Conservation (phyloP, 1,139 yeast genomes). For the Candida sanyaensis region DNA sequence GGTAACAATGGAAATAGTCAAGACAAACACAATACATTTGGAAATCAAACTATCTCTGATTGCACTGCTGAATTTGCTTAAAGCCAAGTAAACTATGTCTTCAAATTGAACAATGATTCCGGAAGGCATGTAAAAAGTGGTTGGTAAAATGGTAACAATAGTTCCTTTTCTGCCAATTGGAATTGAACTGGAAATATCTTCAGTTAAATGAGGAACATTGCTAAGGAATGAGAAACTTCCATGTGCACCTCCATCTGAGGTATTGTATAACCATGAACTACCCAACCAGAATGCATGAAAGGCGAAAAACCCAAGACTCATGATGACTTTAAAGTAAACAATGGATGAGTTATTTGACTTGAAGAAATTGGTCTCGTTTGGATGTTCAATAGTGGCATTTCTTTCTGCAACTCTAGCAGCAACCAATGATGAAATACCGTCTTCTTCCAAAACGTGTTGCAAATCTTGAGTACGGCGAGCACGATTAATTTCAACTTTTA, state of each 20-base stretch:
- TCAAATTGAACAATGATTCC: slow-evolving; percentile 66
- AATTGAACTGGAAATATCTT: slow-evolving; percentile 43
- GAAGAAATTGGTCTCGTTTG: slow-evolving; percentile 32
- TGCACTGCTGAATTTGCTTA: slow-evolving; percentile 66
- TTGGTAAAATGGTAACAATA: slow-evolving; percentile 66
- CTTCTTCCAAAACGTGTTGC: slow-evolving; percentile 87
- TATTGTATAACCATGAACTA: slow-evolving; percentile 67
- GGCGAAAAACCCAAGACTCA: slow-evolving; percentile 68
- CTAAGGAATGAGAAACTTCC: slow-evolving; percentile 15
- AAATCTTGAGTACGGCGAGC: slow-evolving; percentile 85
- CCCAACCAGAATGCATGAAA: slow-evolving; percentile 79
- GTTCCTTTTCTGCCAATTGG: slow-evolving; percentile 50
- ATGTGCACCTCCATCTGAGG: slow-evolving; percentile 17
- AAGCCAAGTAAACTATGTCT: slow-evolving; percentile 54
- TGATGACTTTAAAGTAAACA: slow-evolving; percentile 62
- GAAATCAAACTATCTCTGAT: slow-evolving; percentile 82
- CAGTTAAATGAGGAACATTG: slow-evolving; percentile 35
- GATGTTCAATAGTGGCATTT: slow-evolving; percentile 54
- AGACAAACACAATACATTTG: slow-evolving; percentile 71
- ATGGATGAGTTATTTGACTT: slow-evolving; percentile 39
- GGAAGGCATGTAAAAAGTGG: slow-evolving; percentile 69
- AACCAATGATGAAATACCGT: slow-evolving; percentile 77
- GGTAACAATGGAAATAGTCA: slow-evolving; percentile 74
- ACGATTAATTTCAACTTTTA: slow-evolving; percentile 86
- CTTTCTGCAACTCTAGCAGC: slow-evolving; percentile 60